phyloP scores from a whole-genome alignment of 2,329 filamentous ascomycete species.

The Beauveria brongniartii region DNA sequence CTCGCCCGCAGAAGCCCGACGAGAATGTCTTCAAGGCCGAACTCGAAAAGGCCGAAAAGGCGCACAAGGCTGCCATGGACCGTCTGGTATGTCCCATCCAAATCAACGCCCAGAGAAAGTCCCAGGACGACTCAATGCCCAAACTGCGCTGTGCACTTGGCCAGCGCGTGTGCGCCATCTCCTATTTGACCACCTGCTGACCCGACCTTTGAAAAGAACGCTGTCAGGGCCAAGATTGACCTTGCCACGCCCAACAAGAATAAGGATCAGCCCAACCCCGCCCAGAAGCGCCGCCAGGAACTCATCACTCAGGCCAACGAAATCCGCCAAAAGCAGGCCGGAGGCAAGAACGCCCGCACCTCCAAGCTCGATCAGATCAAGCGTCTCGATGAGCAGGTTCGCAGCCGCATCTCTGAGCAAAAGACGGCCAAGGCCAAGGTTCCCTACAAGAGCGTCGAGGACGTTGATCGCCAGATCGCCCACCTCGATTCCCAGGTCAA shows the following conservation, averaged over 20 bases:
- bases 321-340: constrained; percentile 81
- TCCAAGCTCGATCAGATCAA: constrained; percentile 85
- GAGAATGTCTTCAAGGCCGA: constrained; percentile 74
- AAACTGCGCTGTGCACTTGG: neutral
- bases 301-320: constrained; percentile 73
- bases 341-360: constrained; percentile 73
- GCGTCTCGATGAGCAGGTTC: constrained; percentile 81
- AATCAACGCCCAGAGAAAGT: neutral
- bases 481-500: constrained; percentile 79
- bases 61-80: constrained; percentile 69
- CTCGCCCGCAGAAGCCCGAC: constrained; percentile 78
- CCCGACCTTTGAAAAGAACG: constrained; percentile 51
- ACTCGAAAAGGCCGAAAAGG: constrained; percentile 77
- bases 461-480: constrained; percentile 76
- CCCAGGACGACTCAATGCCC: neutral
- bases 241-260: constrained; percentile 64
- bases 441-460: constrained; percentile 78
- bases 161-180: neutral
- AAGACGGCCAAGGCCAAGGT: constrained; percentile 77
- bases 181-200: constrained; percentile 11
- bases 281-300: constrained; percentile 76
- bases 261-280: constrained; percentile 72
- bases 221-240: constrained; percentile 82
- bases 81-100: constrained; percentile 27
- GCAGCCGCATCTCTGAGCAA: constrained; percentile 75